Evolutionary conservation across 2,329 filamentous ascomycete genomes (phyloP).

Genomic region (Botrytis tulipae): DNA sequence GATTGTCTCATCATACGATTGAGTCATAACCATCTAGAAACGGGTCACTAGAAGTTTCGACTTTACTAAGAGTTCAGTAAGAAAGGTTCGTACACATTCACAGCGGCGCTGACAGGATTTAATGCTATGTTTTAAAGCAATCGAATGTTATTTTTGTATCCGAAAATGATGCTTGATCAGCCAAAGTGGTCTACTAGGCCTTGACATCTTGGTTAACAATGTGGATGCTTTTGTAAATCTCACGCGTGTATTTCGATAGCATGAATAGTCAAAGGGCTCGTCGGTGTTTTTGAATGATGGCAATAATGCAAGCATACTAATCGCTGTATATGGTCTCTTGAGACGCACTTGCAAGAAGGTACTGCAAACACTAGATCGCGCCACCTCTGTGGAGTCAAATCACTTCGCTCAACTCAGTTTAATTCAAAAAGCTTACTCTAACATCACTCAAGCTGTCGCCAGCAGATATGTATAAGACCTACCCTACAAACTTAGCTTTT

Average conservation of each 20-base stretch:
- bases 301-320: too few species aligned
- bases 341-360: too few species aligned
- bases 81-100: background rate
- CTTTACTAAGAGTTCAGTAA: background rate
- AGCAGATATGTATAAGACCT: background rate
- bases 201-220: background rate
- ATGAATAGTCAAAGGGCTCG: too few species aligned
- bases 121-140: too few species aligned
- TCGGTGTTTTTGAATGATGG: too few species aligned
- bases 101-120: background rate
- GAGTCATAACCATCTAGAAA: background rate
- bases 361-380: background rate
- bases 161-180: background rate
- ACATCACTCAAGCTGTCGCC: background rate
- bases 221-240: background rate
- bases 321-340: too few species aligned
- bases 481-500: rapidly evolving
- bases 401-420: background rate
- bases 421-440: background rate
- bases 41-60: background rate
- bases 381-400: background rate
- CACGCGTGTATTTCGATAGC: background rate
- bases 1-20: background rate
- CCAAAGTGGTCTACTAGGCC: rapidly evolving
- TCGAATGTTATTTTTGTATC: background rate